Evolutionary conservation across 2,329 filamentous ascomycete species (phyloP).

Genomic region (Apiospora hydei): DNA sequence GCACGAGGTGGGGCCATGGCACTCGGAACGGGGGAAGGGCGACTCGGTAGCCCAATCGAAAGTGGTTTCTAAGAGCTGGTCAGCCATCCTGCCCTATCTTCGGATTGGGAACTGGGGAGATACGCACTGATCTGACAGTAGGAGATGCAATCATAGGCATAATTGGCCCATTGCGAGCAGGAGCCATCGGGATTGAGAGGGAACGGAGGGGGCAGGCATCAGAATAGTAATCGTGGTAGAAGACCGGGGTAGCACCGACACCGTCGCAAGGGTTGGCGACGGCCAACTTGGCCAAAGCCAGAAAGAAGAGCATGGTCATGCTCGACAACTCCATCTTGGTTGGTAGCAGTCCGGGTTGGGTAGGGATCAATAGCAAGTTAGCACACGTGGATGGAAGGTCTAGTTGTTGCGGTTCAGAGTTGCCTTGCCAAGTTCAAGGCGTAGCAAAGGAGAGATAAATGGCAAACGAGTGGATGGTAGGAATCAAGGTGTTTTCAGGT

Average conservation of each 20-base stretch:
- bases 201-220: slow-evolving; percentile 11
- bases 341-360: not conserved
- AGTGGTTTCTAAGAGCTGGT: slow-evolving; percentile 29
- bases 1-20: slow-evolving; percentile 43
- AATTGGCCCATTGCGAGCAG: not conserved
- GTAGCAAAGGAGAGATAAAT: not conserved
- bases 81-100: not conserved
- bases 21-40: slow-evolving; percentile 46
- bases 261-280: slow-evolving; percentile 22
- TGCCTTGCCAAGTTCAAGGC: not conserved
- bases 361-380: not conserved
- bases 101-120: not conserved
- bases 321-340: not conserved
- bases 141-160: slow-evolving; percentile 1
- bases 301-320: slow-evolving; percentile 1
- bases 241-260: not conserved
- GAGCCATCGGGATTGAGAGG: not conserved
- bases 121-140: slow-evolving; percentile 24
- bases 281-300: slow-evolving; percentile 2
- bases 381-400: not conserved
- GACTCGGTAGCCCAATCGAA: slow-evolving; percentile 40
- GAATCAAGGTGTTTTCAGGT: not conserved
- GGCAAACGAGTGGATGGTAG: not conserved
- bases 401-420: not conserved
- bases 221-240: slow-evolving; percentile 23